Evolutionary conservation across 331 rosid species (phyloP).

Genomic region (Malus hybrid): DNA sequence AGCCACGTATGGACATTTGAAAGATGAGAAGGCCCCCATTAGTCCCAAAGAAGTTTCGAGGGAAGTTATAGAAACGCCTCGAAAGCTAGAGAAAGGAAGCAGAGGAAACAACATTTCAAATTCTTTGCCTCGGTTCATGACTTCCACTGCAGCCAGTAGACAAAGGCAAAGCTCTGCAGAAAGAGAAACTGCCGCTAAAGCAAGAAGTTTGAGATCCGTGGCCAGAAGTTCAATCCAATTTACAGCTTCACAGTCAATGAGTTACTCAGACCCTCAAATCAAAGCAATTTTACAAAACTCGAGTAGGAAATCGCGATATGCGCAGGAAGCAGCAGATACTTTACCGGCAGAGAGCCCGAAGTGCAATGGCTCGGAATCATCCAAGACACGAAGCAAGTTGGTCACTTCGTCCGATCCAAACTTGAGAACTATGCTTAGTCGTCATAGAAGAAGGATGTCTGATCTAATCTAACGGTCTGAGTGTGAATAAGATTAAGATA

Average conservation of each 20-base stretch:
- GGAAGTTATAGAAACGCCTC: conserved; percentile 37
- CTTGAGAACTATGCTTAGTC: conserved; percentile 36
- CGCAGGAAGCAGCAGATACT: conserved; percentile 29
- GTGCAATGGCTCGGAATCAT: conserved; percentile 35
- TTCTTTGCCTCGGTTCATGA: conserved; percentile 91
- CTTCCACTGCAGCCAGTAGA: conserved; percentile 86
- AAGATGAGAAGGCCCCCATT: conserved; percentile 27
- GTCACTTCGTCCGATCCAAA: conserved; percentile 61
- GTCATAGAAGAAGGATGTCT: conserved; percentile 86
- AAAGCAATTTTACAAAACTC: conserved; percentile 46
- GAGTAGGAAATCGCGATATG: conserved; percentile 41
- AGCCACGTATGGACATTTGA: conserved; percentile 16
- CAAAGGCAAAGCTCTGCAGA: conserved; percentile 63
- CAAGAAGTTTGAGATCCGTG: conserved; percentile 37
- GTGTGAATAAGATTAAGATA: background rate
- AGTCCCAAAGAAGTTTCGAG: conserved; percentile 37
- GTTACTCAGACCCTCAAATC: conserved; percentile 54
- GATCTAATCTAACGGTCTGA: conserved; percentile 36
- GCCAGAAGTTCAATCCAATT: conserved; percentile 61
- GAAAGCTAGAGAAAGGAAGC: conserved; percentile 29
- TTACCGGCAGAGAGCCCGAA: conserved; percentile 44
- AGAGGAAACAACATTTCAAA: conserved; percentile 21
- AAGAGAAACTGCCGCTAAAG: conserved; percentile 29
- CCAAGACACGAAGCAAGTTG: conserved; percentile 37
- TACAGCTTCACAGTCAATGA: conserved; percentile 63